Percentiles rank a stretch among this genome's conserved stretches.
These are phyloP conservation scores for Sonneratia caseolaris DNA, from an alignment of 345 rosid genomes.

Conservation along the genomic window DNA sequence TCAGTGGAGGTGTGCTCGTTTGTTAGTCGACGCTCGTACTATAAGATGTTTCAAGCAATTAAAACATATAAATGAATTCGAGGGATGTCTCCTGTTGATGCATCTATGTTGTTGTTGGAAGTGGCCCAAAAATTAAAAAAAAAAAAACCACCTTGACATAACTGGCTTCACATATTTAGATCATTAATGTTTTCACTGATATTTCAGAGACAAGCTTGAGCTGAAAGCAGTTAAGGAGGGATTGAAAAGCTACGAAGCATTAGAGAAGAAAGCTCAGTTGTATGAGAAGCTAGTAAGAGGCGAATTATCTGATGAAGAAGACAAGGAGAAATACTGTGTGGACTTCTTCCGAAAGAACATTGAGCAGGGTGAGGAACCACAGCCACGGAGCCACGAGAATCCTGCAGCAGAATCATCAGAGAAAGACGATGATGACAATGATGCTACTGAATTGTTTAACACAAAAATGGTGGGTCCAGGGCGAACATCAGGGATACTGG, in stretches of 20 bases:
- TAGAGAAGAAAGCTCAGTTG: slow-evolving; percentile 80
- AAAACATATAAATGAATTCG: neutral
- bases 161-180: neutral
- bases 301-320: slow-evolving; percentile 87
- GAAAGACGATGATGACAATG: slow-evolving; percentile 25
- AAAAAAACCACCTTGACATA: neutral
- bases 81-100: neutral
- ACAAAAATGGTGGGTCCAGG: slow-evolving; percentile 54
- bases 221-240: slow-evolving; percentile 77
- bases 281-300: slow-evolving; percentile 76
- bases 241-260: slow-evolving; percentile 67
- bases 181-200: slow-evolving; percentile 7
- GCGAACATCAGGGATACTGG: slow-evolving; percentile 40
- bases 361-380: slow-evolving; percentile 34
- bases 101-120: neutral
- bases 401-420: slow-evolving; percentile 21
- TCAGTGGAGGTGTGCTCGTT: neutral
- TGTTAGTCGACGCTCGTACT: neutral
- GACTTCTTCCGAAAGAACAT: slow-evolving; percentile 66
- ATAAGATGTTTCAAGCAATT: neutral
- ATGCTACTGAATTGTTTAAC: slow-evolving; percentile 28
- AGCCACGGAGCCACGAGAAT: slow-evolving; percentile 13
- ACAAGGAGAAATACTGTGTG: slow-evolving; percentile 77
- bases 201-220: slow-evolving; percentile 79
- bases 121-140: neutral